These are phyloP conservation scores for Neohortaea acidophila DNA, from an alignment of 495 filamentous ascomycete genomes.

Conservation along the genomic window DNA sequence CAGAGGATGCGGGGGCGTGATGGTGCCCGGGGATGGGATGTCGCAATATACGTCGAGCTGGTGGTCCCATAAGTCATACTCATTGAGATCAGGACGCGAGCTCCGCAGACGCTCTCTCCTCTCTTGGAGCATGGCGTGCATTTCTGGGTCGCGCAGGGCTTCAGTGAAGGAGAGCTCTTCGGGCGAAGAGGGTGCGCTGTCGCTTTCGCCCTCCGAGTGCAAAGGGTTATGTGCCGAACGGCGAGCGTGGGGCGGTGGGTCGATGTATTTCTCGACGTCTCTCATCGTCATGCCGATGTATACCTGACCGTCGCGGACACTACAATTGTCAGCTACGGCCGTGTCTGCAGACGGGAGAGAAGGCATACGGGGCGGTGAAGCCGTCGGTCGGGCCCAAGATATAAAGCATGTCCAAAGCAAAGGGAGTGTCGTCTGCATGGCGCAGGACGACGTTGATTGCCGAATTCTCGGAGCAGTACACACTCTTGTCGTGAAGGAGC, in stretches of 20 bases:
- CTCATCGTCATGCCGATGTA: slow-evolving; percentile 75
- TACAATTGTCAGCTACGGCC: slow-evolving; percentile 22
- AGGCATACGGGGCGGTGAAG: slow-evolving; percentile 71
- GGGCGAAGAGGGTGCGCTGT: slow-evolving; percentile 31
- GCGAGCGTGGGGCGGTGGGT: slow-evolving; percentile 8
- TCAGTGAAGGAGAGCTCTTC: slow-evolving; percentile 20
- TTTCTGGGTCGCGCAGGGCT: slow-evolving; percentile 20
- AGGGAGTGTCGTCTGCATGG: slow-evolving; percentile 63
- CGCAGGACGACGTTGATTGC: slow-evolving; percentile 71
- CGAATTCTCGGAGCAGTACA: slow-evolving; percentile 76
- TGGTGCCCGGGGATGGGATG: neutral
- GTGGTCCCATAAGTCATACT: too few relatives aligned
- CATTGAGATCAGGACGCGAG: too few relatives aligned
- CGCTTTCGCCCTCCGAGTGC: too few relatives aligned
- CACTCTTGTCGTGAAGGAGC: slow-evolving; percentile 60
- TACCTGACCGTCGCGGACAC: slow-evolving; percentile 84
- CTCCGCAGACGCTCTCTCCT: too few relatives aligned
- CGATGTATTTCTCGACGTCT: slow-evolving; percentile 57
- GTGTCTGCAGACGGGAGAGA: slow-evolving; percentile 15
- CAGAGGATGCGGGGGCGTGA: neutral
- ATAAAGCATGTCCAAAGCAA: slow-evolving; percentile 65
- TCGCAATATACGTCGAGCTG: slow-evolving; percentile 12
- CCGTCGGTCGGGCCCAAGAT: slow-evolving; percentile 73
- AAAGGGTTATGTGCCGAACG: too few relatives aligned
- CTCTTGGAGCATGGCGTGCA: slow-evolving; percentile 7